phyloP scores from a whole-genome alignment of 441 rosid genomes.

The Daphne laureola region DNA sequence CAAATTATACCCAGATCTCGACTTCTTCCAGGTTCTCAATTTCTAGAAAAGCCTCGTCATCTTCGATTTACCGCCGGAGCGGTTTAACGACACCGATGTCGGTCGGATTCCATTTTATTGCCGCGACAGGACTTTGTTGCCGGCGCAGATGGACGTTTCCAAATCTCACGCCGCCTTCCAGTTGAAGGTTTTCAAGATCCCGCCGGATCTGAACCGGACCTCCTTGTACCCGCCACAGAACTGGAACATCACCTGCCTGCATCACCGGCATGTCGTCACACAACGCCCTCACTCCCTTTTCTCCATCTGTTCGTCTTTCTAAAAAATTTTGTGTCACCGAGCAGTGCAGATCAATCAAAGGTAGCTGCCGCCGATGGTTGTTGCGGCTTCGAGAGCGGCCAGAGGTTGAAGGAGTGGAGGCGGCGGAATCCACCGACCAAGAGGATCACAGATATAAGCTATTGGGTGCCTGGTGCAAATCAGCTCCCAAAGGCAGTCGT shows the following conservation, averaged over 20 bases:
- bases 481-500: no score
- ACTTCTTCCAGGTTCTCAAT: slow-evolving; percentile 60
- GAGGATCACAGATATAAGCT: slow-evolving; percentile 84
- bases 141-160: slow-evolving; percentile 50
- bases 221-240: slow-evolving; percentile 61
- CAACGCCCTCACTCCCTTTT: no score
- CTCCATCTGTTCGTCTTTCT: no score
- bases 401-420: slow-evolving; percentile 68
- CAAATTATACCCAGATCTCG: slow-evolving; percentile 43
- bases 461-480: slow-evolving; percentile 69
- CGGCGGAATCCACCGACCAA: slow-evolving; percentile 87
- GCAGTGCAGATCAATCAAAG: no score
- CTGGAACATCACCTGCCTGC: slow-evolving; percentile 58
- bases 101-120: slow-evolving; percentile 78
- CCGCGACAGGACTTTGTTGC: slow-evolving; percentile 58
- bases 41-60: slow-evolving; percentile 58
- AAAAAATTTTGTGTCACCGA: no score
- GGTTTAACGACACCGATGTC: slow-evolving; percentile 37
- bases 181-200: slow-evolving; percentile 62
- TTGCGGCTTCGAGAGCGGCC: slow-evolving; percentile 59
- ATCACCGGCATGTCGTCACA: no score
- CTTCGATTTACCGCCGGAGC: slow-evolving; percentile 51
- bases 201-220: slow-evolving; percentile 62
- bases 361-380: slow-evolving; percentile 18
- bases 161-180: slow-evolving; percentile 60